These are phyloP conservation scores for Colletotrichum destructivum DNA, from an alignment of 2,329 filamentous ascomycete genomes.

Conservation along the genomic window DNA sequence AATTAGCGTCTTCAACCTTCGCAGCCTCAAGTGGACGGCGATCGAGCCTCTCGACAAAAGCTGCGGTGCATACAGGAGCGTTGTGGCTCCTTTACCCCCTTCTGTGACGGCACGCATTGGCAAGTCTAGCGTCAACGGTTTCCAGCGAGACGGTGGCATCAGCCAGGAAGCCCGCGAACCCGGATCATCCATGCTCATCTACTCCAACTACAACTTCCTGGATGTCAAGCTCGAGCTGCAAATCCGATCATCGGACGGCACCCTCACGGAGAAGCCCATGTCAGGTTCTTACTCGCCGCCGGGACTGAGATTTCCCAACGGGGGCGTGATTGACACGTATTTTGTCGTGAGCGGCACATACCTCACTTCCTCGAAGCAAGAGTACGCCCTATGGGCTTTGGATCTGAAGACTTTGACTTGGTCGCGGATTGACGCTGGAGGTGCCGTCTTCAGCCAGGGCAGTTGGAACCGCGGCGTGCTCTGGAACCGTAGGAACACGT, in stretches of 20 bases:
- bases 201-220: slow-evolving; percentile 99
- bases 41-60: slow-evolving; percentile 90
- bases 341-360: slow-evolving; percentile 99
- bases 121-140: slow-evolving; percentile 63
- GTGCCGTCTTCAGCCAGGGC: slow-evolving; percentile 93
- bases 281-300: slow-evolving; percentile 88
- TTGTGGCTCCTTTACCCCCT: slow-evolving; percentile 86
- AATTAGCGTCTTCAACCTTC: slow-evolving; percentile 97
- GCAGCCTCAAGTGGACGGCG: slow-evolving; percentile 95
- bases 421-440: slow-evolving; percentile 96
- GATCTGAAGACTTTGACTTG: slow-evolving; percentile 91
- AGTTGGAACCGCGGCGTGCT: slow-evolving; percentile 97
- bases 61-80: slow-evolving; percentile 96
- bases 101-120: slow-evolving; percentile 78
- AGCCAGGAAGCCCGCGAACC: slow-evolving; percentile 70
- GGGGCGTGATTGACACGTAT: slow-evolving; percentile 93
- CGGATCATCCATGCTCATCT: slow-evolving; percentile 89
- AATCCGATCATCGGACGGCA: slow-evolving; percentile 86
- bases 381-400: slow-evolving; percentile 96
- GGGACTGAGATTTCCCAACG: slow-evolving; percentile 94
- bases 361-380: slow-evolving; percentile 96
- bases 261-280: slow-evolving; percentile 90
- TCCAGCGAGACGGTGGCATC: slow-evolving; percentile 62
- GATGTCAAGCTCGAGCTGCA: slow-evolving; percentile 97
- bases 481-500: slow-evolving; percentile 94